Conservation (phyloP, 306 rosid species). For the Fagus sylvatica region DNA sequence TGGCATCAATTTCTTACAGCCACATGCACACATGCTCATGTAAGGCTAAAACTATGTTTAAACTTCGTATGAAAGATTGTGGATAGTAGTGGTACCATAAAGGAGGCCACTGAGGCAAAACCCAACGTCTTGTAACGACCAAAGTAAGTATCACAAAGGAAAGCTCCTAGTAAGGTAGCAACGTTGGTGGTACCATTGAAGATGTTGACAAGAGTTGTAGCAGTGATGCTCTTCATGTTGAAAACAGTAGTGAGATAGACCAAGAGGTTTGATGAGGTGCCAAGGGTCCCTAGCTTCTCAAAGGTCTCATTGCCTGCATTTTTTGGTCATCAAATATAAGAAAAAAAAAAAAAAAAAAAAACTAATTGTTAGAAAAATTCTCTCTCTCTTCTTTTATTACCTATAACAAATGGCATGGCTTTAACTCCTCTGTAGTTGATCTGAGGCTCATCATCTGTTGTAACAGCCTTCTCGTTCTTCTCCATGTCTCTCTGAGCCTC, state of each 20-base stretch:
- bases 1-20: too few species aligned
- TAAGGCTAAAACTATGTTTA: neutral
- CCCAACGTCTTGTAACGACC: neutral
- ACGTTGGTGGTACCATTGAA: neutral
- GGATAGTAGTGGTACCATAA: neutral
- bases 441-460: neutral
- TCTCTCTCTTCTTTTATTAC: neutral
- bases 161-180: neutral
- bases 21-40: too few species aligned
- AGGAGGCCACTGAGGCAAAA: neutral
- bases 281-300: constrained; percentile 4
- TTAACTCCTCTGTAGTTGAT: neutral
- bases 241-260: neutral
- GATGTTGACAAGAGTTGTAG: neutral
- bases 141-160: neutral
- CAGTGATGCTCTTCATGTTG: neutral
- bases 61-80: neutral
- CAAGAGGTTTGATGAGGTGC: neutral
- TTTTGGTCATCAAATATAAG: neutral
- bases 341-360: neutral
- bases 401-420: neutral
- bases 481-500: too few species aligned
- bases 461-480: too few species aligned
- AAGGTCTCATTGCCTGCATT: neutral
- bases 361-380: neutral